These are phyloP conservation scores for Colletotrichum eremochloae DNA, from an alignment of 2,329 filamentous ascomycete species.

Conservation along the genomic window DNA sequence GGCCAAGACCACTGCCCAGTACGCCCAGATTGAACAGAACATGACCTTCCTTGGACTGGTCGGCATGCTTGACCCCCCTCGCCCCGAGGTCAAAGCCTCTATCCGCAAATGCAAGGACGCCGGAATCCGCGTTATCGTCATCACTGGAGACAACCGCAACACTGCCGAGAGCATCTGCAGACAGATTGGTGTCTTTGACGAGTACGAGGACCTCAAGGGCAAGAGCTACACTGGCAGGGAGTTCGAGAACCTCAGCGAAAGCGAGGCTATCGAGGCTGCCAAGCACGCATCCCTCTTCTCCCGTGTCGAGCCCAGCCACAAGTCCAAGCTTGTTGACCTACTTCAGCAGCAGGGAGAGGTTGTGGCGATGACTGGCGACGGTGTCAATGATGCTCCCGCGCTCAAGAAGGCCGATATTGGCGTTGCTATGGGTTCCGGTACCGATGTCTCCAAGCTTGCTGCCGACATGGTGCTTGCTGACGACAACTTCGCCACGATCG, in stretches of 20 bases:
- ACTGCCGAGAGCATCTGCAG: constrained; percentile 98
- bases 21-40: constrained; percentile 88
- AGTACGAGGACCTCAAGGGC: constrained; percentile 83
- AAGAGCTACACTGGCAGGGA: constrained; percentile 97
- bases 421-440: constrained; percentile 98
- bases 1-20: constrained; percentile 87
- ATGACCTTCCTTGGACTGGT: constrained; percentile 95
- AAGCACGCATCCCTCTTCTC: constrained; percentile 93
- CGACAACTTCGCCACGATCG: constrained; percentile 99
- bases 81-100: constrained; percentile 88
- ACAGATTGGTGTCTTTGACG: constrained; percentile 92
- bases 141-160: constrained; percentile 97
- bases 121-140: constrained; percentile 96
- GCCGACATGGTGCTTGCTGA: constrained; percentile 99
- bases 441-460: constrained; percentile 95
- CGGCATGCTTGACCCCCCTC: constrained; percentile 96
- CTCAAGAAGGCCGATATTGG: constrained; percentile 99
- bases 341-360: constrained; percentile 94
- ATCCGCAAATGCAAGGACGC: constrained; percentile 92
- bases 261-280: constrained; percentile 86
- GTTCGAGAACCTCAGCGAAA: constrained; percentile 86
- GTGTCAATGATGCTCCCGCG: constrained; percentile 97
- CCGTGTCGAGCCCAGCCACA: constrained; percentile 94
- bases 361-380: constrained; percentile 98
- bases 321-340: constrained; percentile 97